Evolutionary conservation across 2,329 filamentous ascomycete species (phyloP).

Genomic region (Pseudogymnoascus sp.): DNA sequence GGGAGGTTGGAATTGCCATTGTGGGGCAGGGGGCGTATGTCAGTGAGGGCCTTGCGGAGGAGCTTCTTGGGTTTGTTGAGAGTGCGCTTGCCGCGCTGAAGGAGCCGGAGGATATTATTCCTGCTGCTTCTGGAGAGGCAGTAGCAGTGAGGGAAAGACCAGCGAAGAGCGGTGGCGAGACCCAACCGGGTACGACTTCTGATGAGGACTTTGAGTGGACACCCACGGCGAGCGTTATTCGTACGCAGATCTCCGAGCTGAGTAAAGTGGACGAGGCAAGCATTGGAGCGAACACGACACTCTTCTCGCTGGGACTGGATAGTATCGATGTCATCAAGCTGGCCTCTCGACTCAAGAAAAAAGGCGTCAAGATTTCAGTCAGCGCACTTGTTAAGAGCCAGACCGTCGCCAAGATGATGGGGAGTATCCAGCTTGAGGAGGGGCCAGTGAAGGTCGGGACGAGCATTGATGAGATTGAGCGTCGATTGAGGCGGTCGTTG

Average conservation of each 20-base stretch:
- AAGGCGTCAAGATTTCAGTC: conserved; percentile 54
- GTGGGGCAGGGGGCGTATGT: background rate
- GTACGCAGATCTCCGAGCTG: conserved; percentile 54
- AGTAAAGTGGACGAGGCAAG: conserved; percentile 42
- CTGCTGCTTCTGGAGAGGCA: background rate
- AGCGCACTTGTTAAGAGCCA: conserved; percentile 68
- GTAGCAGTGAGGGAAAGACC: background rate
- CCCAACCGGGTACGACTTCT: background rate
- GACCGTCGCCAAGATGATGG: conserved; percentile 55
- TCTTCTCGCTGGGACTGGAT: conserved; percentile 80
- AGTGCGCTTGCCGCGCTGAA: background rate
- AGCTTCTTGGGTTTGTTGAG: background rate
- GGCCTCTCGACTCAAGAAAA: conserved; percentile 58
- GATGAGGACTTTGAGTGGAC: conserved; percentile 50
- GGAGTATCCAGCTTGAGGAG: conserved; percentile 14
- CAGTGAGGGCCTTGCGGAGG: background rate
- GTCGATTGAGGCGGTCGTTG: conserved; percentile 25
- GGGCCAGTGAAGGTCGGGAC: background rate
- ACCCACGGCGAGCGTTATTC: conserved; percentile 42
- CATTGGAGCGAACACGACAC: conserved; percentile 51
- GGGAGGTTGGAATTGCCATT: background rate
- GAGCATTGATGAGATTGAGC: conserved; percentile 22
- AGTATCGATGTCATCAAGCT: conserved; percentile 89
- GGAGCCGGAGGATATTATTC: background rate
- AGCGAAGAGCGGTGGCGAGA: background rate